Base-by-base conservation (phyloP, 2,329 filamentous ascomycete genomes). In the Cladophialophora immunda region DNA sequence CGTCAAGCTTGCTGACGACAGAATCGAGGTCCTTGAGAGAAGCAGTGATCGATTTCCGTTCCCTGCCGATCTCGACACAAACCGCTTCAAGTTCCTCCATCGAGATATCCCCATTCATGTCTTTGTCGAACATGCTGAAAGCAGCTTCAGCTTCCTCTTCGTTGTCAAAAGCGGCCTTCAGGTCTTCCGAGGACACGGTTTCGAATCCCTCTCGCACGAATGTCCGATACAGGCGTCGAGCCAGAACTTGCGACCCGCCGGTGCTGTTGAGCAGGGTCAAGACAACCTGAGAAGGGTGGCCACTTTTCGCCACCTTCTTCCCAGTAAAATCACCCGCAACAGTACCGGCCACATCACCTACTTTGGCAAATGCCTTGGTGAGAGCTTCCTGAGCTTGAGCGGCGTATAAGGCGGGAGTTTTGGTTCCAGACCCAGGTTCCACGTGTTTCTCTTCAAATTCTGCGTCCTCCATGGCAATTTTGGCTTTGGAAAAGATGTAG, bases 11-110 rank as follows among this genome's bases (percentile, higher is more conserved):
- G 70, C 89, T 87, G 56, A 97, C 93, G 17, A 98, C 94, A 0
- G 92, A 96, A 78, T 98, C 94, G 13, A 98, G 83, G 80, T 98
- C 94, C 79, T 97, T 97, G 66, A 98, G 83, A 0, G 94, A 97
- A 0, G 94, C 94, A 0, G 93, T 94, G 72, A 98, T 97, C 7
- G 93, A 93, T 78, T 97, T 98, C 76, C 94, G 92, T 81, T 98
- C 94, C 17, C 94, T 88, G 38, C 94, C 93, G 71, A 97, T 95
- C 76, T 98, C 94, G 59, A 97, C 94, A 79, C 93, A 97, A 27
- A 96, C 93, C 25, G 92, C 89, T 78, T 97, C 94, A 25, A 98
- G 86, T 77, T 97, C 94, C 74, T 97, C 93, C 87, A 97, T 93
- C 0, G 92, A 96, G 58, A 97, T 97, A 75, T 98, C 94, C 3